Conservation (phyloP, 257 asterid species). For the Solanum bulbocastanum region DNA sequence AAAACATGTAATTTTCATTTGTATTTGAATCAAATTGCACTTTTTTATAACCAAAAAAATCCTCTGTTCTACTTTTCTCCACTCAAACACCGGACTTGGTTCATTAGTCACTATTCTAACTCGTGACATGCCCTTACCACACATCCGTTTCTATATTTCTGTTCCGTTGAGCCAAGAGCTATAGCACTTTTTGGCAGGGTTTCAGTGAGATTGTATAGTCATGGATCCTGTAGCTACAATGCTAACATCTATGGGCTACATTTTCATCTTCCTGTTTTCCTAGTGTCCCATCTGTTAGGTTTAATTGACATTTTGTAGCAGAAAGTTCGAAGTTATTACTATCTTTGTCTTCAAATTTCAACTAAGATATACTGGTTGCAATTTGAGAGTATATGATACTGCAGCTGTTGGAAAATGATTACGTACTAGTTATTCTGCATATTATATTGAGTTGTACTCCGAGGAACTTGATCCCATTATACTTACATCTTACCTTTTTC, state of each 20-base stretch:
- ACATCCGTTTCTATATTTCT: not conserved
- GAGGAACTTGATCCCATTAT: not conserved
- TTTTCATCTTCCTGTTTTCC: not conserved
- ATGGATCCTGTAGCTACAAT: not conserved
- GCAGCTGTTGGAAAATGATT: not conserved
- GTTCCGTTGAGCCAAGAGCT: not conserved
- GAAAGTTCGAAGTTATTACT: not conserved
- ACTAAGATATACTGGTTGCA: not conserved
- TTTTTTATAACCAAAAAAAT: not conserved
- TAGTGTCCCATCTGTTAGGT: not conserved
- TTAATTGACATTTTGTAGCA: not conserved
- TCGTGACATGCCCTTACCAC: not conserved
- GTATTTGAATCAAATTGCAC: not conserved
- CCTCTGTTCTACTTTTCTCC: not conserved
- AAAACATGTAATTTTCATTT: not conserved
- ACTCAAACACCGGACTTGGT: not conserved
- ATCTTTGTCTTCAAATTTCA: not conserved
- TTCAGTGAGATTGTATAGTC: not conserved
- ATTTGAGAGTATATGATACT: not conserved
- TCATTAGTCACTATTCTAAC: not conserved
- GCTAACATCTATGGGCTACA: not conserved
- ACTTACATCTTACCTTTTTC: constrained; percentile 3
- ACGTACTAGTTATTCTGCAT: not conserved
- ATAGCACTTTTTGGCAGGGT: not conserved
- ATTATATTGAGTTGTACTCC: not conserved